Evolutionary conservation across 176 grass and related monocot genomes (phyloP).

Genomic region (Lolium multiflorum): DNA sequence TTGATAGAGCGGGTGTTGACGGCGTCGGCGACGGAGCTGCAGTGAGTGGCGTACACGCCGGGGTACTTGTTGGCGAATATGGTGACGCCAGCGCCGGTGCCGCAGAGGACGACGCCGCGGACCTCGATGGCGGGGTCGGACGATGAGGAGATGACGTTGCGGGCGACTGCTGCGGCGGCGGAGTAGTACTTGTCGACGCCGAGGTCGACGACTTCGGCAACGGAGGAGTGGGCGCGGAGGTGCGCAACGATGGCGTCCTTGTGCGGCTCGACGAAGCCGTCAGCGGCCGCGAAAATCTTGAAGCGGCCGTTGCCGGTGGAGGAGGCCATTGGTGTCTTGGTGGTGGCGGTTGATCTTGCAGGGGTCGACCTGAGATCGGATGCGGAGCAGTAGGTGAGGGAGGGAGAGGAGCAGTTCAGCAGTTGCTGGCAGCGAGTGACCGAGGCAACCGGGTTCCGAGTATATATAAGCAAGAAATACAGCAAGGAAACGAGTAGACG

Average conservation of each 20-base stretch:
- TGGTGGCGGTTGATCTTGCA: background rate
- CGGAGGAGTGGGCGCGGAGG: conserved; percentile 65
- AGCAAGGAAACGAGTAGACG: no score
- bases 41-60: conserved; percentile 79
- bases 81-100: conserved; percentile 87
- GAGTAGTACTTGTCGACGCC: conserved; percentile 93
- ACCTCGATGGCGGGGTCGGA: conserved; percentile 38
- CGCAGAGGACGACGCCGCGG: conserved; percentile 79
- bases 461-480: no score
- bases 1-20: conserved; percentile 91
- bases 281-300: conserved; percentile 82
- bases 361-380: background rate
- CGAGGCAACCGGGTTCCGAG: background rate
- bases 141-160: conserved; percentile 43
- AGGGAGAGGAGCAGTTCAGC: background rate
- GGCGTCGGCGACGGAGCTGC: conserved; percentile 67
- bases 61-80: conserved; percentile 99
- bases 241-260: conserved; percentile 80
- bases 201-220: conserved; percentile 72
- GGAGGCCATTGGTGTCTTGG: conserved; percentile 42
- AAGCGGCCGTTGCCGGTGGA: conserved; percentile 22
- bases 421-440: background rate
- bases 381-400: background rate
- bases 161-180: conserved; percentile 65
- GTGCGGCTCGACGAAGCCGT: conserved; percentile 65